phyloP scores from a whole-genome alignment of 1,284 basidiomycete species.

The Microbotryum violaceum region DNA sequence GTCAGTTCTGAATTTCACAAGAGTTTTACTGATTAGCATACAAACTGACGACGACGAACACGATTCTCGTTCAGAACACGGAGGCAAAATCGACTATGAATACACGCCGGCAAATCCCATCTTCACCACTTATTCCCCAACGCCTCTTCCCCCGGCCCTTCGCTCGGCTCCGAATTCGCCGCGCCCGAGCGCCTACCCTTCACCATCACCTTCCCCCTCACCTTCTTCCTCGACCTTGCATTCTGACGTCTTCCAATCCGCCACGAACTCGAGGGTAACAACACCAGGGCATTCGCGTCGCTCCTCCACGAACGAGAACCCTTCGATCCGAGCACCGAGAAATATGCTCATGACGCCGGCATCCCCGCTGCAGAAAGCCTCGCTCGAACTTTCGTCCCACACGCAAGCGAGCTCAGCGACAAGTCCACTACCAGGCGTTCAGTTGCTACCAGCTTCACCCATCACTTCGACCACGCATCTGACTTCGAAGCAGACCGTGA shows the following conservation, averaged over 20 bases:
- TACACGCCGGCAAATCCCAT: conserved; percentile 32
- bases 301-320: too few species aligned
- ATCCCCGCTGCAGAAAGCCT: too few species aligned
- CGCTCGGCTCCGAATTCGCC: conserved; percentile 6
- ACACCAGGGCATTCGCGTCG: conserved; percentile 9
- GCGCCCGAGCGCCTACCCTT: not conserved
- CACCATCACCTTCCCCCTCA: conserved; percentile 12
- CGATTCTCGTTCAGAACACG: conserved; percentile 25
- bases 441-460: not conserved
- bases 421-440: not conserved
- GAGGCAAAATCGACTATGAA: conserved; percentile 28
- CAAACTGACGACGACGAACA: not conserved
- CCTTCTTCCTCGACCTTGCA: conserved; percentile 22
- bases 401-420: not conserved
- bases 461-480: not conserved
- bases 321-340: too few species aligned
- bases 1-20: conserved; percentile 39
- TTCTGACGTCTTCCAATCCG: conserved; percentile 17
- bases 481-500: too few species aligned
- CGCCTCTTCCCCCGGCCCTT: conserved; percentile 9
- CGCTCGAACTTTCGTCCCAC: too few species aligned
- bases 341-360: too few species aligned
- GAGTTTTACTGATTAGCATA: not conserved
- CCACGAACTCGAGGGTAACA: not conserved
- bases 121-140: conserved; percentile 27